Base-by-base conservation (phyloP, 2,329 filamentous ascomycete genomes). In the Phyllosticta citribraziliensis region DNA sequence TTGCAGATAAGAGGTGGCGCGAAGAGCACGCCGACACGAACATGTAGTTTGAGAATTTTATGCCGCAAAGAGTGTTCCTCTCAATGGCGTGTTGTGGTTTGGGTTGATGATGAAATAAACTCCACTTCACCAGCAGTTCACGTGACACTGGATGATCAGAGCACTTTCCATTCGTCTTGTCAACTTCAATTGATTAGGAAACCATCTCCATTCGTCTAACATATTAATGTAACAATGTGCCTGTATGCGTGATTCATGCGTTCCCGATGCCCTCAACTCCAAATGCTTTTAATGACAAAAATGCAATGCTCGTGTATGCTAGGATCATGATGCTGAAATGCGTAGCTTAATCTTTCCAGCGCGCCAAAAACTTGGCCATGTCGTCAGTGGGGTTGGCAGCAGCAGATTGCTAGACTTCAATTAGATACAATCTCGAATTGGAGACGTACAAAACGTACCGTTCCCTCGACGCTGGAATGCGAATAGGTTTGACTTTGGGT, bases 331-430 rank as follows among this genome's bases (percentile, higher is more conserved):
- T 47, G 40, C 40, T 5, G 40, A 47, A 47, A n/a, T 17, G 14
- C 17, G 40, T 14, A 22, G 25, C 57, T 57, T 71, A 85, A 71
- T 86, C 82, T 70, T 81, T 82, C 82, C 83, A 85, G 64, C 82
- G 75, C 55, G 79, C 79, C 63, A 85, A 69, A 69, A 80, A 85
- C 66, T 79, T 81, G 56, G 79, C 77, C 80, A 84, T 83, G 61
- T 83, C 80, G 57, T 78, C 73, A 57, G 77, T 75, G 12, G 79
- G 80, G 64, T 75, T 73, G 50, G 77, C 71, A 55, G 80, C 80
- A 14, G 83, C 73, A n/a, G 82, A 74, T 47, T 55, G 58, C 58
- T 60, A 6, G 4, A 30, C 4, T 51, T 52, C 55, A 22, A 33
- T 25, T 19, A 10, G 11, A 6, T 17, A 3, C 27, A 30, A 62